Evolutionary conservation across 176 grass and related monocot species (phyloP).

Genomic region (Phoenix dactylifera): DNA sequence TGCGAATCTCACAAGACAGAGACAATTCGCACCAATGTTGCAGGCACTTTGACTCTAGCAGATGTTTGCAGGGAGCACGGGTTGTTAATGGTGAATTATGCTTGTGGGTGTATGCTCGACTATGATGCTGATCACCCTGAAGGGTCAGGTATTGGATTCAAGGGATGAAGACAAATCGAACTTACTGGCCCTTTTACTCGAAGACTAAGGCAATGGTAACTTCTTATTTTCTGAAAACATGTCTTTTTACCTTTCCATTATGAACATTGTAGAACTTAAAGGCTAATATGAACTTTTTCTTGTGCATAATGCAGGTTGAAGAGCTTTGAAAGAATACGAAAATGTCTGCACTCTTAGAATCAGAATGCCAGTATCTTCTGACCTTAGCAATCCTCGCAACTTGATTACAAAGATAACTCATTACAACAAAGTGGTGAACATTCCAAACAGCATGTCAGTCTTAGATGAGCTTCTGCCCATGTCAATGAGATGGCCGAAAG

Average conservation of each 20-base stretch:
- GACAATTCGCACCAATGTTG: conserved; percentile 15
- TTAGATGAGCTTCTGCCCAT: conserved; percentile 17
- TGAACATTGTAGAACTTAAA: neutral
- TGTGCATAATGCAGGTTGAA: conserved; percentile 14
- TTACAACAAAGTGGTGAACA: conserved; percentile 15
- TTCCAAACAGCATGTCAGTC: conserved; percentile 19
- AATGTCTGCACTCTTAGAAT: conserved; percentile 19
- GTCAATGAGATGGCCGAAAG: conserved; percentile 17
- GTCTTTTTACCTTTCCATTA: too few relatives aligned
- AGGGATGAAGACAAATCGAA: conserved; percentile 16
- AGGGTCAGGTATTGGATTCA: conserved; percentile 15
- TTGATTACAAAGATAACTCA: conserved; percentile 18
- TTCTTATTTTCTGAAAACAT: neutral
- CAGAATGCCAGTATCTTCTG: conserved; percentile 17
- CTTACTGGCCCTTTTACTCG: conserved; percentile 11
- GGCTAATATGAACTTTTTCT: neutral
- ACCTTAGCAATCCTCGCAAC: conserved; percentile 11
- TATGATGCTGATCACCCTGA: conserved; percentile 17
- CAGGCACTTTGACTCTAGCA: conserved; percentile 10
- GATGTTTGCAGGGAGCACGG: conserved; percentile 17
- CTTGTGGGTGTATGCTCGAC: conserved; percentile 12
- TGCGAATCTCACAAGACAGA: conserved; percentile 16
- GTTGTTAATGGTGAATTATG: conserved; percentile 15
- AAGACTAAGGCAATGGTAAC: conserved; percentile 15
- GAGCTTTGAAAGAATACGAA: conserved; percentile 19